Evolutionary conservation across 441 rosid species (phyloP).

Genomic region (Pelargonium cotyledonis): DNA sequence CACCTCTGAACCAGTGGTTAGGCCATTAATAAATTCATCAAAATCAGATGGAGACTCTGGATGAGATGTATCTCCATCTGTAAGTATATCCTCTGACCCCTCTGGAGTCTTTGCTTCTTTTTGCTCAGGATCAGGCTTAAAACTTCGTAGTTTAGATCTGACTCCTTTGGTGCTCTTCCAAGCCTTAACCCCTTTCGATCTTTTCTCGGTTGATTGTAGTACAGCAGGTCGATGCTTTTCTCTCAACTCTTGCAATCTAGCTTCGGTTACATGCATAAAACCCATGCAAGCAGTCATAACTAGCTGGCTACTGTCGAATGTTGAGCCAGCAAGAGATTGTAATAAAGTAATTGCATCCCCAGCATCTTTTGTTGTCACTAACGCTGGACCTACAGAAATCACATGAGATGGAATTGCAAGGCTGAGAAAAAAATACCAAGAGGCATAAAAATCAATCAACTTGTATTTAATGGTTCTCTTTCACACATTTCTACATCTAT

Average conservation of each 20-base stretch:
- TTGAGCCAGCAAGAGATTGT: slow-evolving; percentile 63
- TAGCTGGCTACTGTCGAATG: slow-evolving; percentile 76
- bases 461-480: not conserved
- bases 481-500: not conserved
- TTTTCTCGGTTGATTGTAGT: slow-evolving; percentile 40
- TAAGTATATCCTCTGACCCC: slow-evolving; percentile 21
- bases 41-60: slow-evolving; percentile 25
- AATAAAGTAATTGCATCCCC: slow-evolving; percentile 63
- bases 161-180: slow-evolving; percentile 51
- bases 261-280: slow-evolving; percentile 49
- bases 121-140: slow-evolving; percentile 40
- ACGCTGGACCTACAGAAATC: slow-evolving; percentile 49
- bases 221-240: slow-evolving; percentile 51
- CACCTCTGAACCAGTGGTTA: slow-evolving; percentile 29
- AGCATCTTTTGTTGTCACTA: slow-evolving; percentile 59
- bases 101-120: slow-evolving; percentile 28
- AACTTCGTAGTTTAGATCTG: slow-evolving; percentile 56
- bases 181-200: slow-evolving; percentile 38
- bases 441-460: not conserved
- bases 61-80: slow-evolving; percentile 27
- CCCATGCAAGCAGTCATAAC: slow-evolving; percentile 70
- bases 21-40: slow-evolving; percentile 31
- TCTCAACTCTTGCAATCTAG: slow-evolving; percentile 49
- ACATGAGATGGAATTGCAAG: slow-evolving; percentile 12
- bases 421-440: not conserved